These are phyloP conservation scores for Candida mattraensis DNA, from an alignment of 805 yeast genomes.

Conservation along the genomic window DNA sequence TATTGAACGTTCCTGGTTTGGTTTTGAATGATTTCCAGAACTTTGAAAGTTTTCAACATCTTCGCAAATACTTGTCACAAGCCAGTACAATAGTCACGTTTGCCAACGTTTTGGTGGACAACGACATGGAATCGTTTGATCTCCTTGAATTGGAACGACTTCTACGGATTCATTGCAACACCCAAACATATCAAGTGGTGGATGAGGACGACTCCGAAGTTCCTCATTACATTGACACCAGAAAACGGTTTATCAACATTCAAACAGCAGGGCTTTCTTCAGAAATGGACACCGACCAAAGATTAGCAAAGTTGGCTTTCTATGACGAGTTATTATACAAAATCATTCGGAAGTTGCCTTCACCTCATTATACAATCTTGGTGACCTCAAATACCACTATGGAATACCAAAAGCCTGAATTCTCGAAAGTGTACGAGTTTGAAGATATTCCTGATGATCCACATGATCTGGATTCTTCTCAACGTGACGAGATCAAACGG, in stretches of 20 bases:
- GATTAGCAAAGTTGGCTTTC: constrained; percentile 18
- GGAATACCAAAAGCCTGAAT: constrained; percentile 22
- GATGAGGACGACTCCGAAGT: constrained; percentile 43
- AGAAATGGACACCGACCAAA: constrained; percentile 42
- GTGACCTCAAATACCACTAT: constrained; percentile 45
- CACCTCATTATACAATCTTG: constrained; percentile 67
- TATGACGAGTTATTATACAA: constrained; percentile 44
- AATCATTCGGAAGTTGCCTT: constrained; percentile 66
- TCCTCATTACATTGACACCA: constrained; percentile 59
- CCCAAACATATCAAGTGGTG: constrained; percentile 42
- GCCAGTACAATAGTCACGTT: constrained; percentile 64
- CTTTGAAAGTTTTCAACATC: constrained; percentile 43
- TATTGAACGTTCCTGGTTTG: constrained; percentile 56
- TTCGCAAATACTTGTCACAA: constrained; percentile 50
- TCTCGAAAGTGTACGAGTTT: constrained; percentile 15
- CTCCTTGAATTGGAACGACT: constrained; percentile 42
- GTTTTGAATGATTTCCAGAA: constrained; percentile 44
- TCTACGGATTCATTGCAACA: constrained; percentile 51
- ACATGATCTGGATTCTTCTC: constrained; percentile 32
- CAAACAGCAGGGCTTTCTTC: constrained; percentile 52
- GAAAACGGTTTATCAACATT: constrained; percentile 60
- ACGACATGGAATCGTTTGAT: constrained; percentile 38
- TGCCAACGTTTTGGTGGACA: constrained; percentile 44
- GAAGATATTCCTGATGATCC: constrained; percentile 36
- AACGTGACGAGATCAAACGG: constrained; percentile 23